These are phyloP conservation scores for Betula pendula DNA, from an alignment of 306 rosid species.

Conservation along the genomic window DNA sequence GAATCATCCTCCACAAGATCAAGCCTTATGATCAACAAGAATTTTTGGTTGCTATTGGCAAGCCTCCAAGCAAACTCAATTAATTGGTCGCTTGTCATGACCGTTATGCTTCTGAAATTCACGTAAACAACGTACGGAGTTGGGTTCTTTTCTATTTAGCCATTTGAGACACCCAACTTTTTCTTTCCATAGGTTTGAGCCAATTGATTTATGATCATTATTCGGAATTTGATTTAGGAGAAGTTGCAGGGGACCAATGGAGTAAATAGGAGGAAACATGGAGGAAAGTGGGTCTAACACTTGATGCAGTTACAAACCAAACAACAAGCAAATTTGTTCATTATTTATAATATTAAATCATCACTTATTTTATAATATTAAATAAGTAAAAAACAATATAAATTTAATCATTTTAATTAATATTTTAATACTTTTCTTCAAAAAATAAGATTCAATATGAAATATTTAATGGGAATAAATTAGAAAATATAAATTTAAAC, in stretches of 20 bases:
- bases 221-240: constrained; percentile 27
- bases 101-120: constrained; percentile 67
- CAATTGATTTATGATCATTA: constrained; percentile 23
- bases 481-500: too few species aligned
- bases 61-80: constrained; percentile 79
- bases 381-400: too few species aligned
- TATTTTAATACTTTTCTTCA: too few species aligned
- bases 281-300: constrained; percentile 36
- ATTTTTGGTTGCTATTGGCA: constrained; percentile 45
- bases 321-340: too few species aligned
- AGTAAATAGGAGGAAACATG: constrained; percentile 44
- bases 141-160: constrained; percentile 44
- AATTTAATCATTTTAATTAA: too few species aligned
- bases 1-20: constrained; percentile 47
- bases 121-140: constrained; percentile 65
- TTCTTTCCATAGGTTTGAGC: constrained; percentile 70
- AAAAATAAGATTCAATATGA: too few species aligned
- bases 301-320: too few species aligned
- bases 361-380: too few species aligned
- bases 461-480: too few species aligned
- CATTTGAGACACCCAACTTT: constrained; percentile 56
- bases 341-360: too few species aligned
- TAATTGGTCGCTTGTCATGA: constrained; percentile 52
- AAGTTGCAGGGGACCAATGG: constrained; percentile 59
- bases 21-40: constrained; percentile 63